Base-by-base conservation (phyloP, 1,284 basidiomycete species). In the Papiliotrema laurentii region DNA sequence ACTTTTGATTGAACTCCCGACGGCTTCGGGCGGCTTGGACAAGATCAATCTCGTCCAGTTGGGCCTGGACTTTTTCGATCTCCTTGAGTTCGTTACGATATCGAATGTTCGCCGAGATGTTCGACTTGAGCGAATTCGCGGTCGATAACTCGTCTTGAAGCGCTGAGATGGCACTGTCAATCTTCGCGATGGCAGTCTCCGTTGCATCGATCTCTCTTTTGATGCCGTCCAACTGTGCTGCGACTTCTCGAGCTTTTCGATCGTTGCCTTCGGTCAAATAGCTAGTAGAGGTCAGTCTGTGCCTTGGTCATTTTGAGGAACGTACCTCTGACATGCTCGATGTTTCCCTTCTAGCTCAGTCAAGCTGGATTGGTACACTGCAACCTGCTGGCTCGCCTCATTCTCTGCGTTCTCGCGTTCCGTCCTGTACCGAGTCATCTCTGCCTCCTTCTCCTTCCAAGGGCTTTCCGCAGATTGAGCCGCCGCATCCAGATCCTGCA, bases 61-160 rank as follows among this genome's bases (percentile, higher is more conserved):
- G 81, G 14, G 77, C 77, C 60, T 89, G 81, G 10, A 86, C 83
- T 0, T 76, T 76, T 24, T 76, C 75, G 19, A 96, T 85, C 42
- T 88, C 82, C 48, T 78, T 77, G 50, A 78, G 77, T 39, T 91
- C 78, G 61, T 81, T 81, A 44, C 90, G 79, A 54, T 88, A 83
- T 9, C 87, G 83, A 38, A 93, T 76, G 67, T 97, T 99, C 68
- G 91, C 87, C 53, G 85, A 82, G 56, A 97, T 78, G 68, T 88
- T 93, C 18, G 81, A 79, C 43, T 83, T 72, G 14, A 80, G 80
- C 34, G 83, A 80, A 43, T 82, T 83, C 45, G 86, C 81, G 58
- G 85, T 54, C 1, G 65, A 76, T 6, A 85, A 73, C 43, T 85
- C 79, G 35, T 76, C 73, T 9, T 66, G 56, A 2, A 77, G 53